Evolutionary conservation across 2,329 filamentous ascomycete genomes (phyloP), one percentile per base, ranked within the genome.

Genomic region (Talaromyces sp.): DNA sequence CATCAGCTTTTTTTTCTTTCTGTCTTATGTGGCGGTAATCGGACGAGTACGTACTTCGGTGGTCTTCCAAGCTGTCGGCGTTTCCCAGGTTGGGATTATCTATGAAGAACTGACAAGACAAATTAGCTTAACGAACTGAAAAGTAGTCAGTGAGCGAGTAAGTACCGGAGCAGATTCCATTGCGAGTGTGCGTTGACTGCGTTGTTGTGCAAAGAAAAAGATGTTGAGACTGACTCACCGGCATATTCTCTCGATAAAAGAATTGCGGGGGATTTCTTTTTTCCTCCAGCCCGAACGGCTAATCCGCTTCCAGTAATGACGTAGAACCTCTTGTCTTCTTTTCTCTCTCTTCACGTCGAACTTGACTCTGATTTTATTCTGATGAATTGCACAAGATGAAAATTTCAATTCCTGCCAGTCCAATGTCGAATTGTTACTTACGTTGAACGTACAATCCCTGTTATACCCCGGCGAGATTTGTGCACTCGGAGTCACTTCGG

Each of bases 21-120:
- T 27, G n/a, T 15, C 8, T 27, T 22, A 0, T n/a, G 38, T 59
- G 22, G 22, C 31, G 40, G n/a, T 31, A 51, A 34, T 40, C 43
- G 54, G 6, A 54, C 31, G 56, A 64, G 62, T 36, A 65, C 87
- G 70, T 84, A 94, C 91, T 91, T 83, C 91, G 86, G 87, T 91
- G 93, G 77, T 95, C 91, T 79, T 95, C 91, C 65, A 90, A 87
- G 69, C 87, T 84, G 61, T 83, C 82, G 78, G 87, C 88, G 79
- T 93, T 90, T 72, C 91, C 91, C 71, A 93, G 88, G 78, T 90
- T 87, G 72, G 89, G 88, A 78, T 94, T 64, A 25, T 58, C 53
- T 40, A 64, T 59, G 62, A 64, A 64, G 62, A 53, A 59, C 56
- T 64, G 27, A 45, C 34, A 5, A n/a, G 22, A 29, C 15, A 29